A percentile compares a stretch with the other conserved stretches of the same genome.
phyloP scores from a whole-genome alignment of 75 land plant genomes.

The Picea glauca region DNA sequence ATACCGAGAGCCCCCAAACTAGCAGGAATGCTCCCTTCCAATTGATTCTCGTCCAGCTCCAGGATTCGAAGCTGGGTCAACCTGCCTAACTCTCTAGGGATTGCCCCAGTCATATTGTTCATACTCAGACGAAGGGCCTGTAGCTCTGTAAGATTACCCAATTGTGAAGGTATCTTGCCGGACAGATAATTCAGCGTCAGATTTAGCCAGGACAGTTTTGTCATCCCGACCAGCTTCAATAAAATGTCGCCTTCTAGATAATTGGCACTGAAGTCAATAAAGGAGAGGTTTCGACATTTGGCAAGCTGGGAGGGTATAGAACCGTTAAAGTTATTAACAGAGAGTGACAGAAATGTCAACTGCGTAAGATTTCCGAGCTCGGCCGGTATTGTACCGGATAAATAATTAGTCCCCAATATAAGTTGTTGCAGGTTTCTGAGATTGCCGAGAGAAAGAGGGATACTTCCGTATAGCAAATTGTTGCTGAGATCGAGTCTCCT shows the following conservation, averaged over 20 bases:
- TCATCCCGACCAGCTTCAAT: constrained; percentile 21
- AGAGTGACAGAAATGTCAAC: constrained; percentile 10
- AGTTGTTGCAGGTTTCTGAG: constrained; percentile 44
- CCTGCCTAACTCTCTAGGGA: constrained; percentile 36
- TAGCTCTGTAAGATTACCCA: constrained; percentile 33
- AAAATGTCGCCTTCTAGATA: constrained; percentile 48
- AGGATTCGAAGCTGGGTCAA: constrained; percentile 30
- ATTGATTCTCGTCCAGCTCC: constrained; percentile 37
- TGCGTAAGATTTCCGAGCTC: constrained; percentile 39
- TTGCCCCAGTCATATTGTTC: constrained; percentile 39
- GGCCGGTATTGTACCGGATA: constrained; percentile 54
- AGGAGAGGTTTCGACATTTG: constrained; percentile 6
- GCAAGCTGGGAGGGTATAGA: constrained; percentile 21
- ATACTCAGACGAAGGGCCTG: constrained; percentile 35
- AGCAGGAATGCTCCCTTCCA: constrained; percentile 43
- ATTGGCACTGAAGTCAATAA: constrained; percentile 28
- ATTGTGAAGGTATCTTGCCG: constrained; percentile 15
- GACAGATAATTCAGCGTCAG: too few species aligned
- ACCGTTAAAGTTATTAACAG: constrained; percentile 24
- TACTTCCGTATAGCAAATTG: constrained; percentile 59
- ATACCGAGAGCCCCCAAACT: constrained; percentile 17
- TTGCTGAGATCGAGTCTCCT: constrained; percentile 62
- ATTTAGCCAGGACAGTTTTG: too few species aligned
- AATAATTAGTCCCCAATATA: constrained; percentile 58
- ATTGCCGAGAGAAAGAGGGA: constrained; percentile 58